phyloP scores from a whole-genome alignment of 2,329 filamentous ascomycete genomes.

The Fusarium sp. region DNA sequence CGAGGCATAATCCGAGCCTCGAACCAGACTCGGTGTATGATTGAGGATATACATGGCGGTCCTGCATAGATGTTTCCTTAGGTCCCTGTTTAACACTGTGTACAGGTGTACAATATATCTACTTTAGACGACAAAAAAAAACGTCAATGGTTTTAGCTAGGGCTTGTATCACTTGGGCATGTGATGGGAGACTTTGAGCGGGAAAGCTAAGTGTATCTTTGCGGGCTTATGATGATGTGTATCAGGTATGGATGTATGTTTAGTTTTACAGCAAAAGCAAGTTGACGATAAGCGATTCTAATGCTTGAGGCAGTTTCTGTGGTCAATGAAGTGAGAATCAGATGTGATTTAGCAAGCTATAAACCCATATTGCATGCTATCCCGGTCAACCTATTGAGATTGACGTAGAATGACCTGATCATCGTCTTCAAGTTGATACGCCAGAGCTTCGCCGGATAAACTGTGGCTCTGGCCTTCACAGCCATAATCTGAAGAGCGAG shows the following conservation, averaged over 20 bases:
- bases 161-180: constrained; percentile 18
- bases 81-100: constrained; percentile 58
- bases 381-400: constrained; percentile 1
- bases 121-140: constrained; percentile 58
- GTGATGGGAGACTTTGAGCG: not conserved
- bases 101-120: constrained; percentile 66
- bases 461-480: constrained; percentile 19
- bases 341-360: not conserved
- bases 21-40: constrained; percentile 53
- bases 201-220: not conserved
- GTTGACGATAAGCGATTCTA: constrained; percentile 3
- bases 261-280: not conserved
- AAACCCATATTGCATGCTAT: not conserved
- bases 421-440: constrained; percentile 17
- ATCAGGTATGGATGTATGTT: constrained; percentile 3
- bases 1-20: constrained; percentile 47
- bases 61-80: constrained; percentile 64
- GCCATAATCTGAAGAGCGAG: not conserved
- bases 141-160: constrained; percentile 38
- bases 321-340: not conserved
- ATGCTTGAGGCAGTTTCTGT: not conserved
- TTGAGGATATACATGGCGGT: constrained; percentile 56
- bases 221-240: constrained; percentile 9
- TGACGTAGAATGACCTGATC: constrained; percentile 40
- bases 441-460: constrained; percentile 39